Evolutionary conservation across 495 filamentous ascomycete species (phyloP), one percentile per base, ranked within the genome.

Genomic region (Aspergillus coremiiformis): DNA sequence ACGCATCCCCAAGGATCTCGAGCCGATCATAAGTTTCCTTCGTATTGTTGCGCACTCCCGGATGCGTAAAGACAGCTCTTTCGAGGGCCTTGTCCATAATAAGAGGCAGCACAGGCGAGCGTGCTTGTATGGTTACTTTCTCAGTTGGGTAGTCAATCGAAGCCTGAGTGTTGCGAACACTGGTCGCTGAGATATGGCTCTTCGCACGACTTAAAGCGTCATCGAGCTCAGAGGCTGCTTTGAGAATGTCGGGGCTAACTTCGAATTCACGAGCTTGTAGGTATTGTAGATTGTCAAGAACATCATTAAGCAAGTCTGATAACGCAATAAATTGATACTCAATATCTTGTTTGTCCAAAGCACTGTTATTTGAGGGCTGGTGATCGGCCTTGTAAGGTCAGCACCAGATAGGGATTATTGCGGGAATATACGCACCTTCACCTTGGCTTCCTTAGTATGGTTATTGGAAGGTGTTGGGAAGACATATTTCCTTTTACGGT

Each of bases 1-100:
- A 90, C 4, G 83, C 81, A 62, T 91, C 87, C 3, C 87, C 87
- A 27, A 91, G 71, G 62, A 87, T 83, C 66, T 91, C 87, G 23
- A 90, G 75, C 10, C 80, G 72, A 54, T 90, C 85, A 61, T 89
- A 90, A 50, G 66, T 74, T 35, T 61, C 44, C 37, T 55, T 49
- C 20, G 52, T 55, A 26, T 67, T 60, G 12, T 62, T 61, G 21
- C 60, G 64, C 48, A 71, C 65, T 7, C 78, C 82, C 0, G 73
- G 68, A 59, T 91, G 87, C 6, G 79, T 88, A 60, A 91, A 84
- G n/a, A 82, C 79, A 23, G 80, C 75, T 10, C 67, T 75, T 52
- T 80, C 74, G 14, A 90, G 72, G 14, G 61, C 59, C 0, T 72
- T 66, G 59, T 89, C 76, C 3, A 69, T 49, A 53, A 90, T 77